A percentile compares a stretch with the other conserved stretches of the same genome.
These are phyloP conservation scores for Pythium brachiatum DNA, from an alignment of 352 stramenopile species.

Conservation along the genomic window DNA sequence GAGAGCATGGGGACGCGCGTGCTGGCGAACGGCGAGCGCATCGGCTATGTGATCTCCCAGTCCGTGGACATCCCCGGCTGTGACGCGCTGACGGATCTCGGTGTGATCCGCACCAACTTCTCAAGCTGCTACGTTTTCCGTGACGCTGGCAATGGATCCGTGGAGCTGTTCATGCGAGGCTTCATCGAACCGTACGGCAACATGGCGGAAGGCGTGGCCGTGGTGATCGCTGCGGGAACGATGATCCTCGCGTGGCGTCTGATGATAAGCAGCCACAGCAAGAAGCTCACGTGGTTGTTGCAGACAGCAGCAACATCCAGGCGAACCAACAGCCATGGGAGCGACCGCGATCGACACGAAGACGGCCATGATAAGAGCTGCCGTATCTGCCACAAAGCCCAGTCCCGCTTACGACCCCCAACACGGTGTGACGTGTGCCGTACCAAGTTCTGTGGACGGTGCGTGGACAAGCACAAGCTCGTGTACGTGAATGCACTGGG, in stretches of 20 bases:
- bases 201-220: slow-evolving; percentile 3
- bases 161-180: slow-evolving; percentile 27
- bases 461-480: slow-evolving; percentile 18
- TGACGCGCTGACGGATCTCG: slow-evolving; percentile 7
- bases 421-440: slow-evolving; percentile 10
- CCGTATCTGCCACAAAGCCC: slow-evolving; percentile 6
- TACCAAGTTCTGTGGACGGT: slow-evolving; percentile 2
- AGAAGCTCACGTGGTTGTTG: slow-evolving; percentile 16
- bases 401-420: slow-evolving; percentile 4
- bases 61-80: slow-evolving; percentile 14
- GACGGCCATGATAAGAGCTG: slow-evolving; percentile 1
- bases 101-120: slow-evolving; percentile 44
- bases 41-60: slow-evolving; percentile 19
- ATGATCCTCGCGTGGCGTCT: slow-evolving; percentile 14
- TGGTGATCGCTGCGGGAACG: background rate
- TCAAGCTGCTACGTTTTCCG: slow-evolving; percentile 27
- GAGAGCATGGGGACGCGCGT: slow-evolving; percentile 10
- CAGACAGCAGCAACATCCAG: background rate
- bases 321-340: background rate
- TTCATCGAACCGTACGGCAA: slow-evolving; percentile 40
- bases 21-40: slow-evolving; percentile 8
- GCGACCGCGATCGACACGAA: background rate
- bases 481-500: background rate
- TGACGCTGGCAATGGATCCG: slow-evolving; percentile 12
- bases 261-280: slow-evolving; percentile 11